Percentiles rank a stretch among this genome's conserved stretches.
Evolutionary conservation across 108 stramenopile species (phyloP).

Genomic region (Mediolabrus comicus): DNA sequence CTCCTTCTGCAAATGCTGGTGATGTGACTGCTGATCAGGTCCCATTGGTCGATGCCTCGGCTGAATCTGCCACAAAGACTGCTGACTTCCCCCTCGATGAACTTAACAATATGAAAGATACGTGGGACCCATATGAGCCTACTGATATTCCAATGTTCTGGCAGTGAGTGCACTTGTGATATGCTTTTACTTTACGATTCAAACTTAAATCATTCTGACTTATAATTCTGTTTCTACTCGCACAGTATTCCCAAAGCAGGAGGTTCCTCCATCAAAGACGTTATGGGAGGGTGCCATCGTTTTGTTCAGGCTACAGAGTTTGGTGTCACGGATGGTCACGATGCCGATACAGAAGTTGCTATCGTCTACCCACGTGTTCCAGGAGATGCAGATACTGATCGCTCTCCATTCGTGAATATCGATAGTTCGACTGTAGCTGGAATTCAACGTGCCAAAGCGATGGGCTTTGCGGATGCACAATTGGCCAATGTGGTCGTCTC

Average conservation of each 20-base stretch:
- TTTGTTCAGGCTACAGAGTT: conserved; percentile 57
- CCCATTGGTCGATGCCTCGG: conserved; percentile 3
- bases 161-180: conserved; percentile 25
- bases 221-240: not conserved
- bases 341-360: conserved; percentile 48
- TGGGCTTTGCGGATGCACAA: conserved; percentile 62
- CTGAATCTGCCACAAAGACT: not conserved
- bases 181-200: not conserved
- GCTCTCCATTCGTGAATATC: conserved; percentile 59
- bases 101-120: conserved; percentile 46
- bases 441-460: conserved; percentile 46
- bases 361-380: conserved; percentile 53
- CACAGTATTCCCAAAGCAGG: conserved; percentile 60
- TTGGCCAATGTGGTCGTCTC: conserved; percentile 59
- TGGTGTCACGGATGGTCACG: conserved; percentile 61
- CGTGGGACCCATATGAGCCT: conserved; percentile 49
- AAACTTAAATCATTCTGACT: not conserved
- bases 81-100: conserved; percentile 5
- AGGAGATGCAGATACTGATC: conserved; percentile 44
- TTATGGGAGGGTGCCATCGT: conserved; percentile 55
- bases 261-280: conserved; percentile 53
- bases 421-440: conserved; percentile 61
- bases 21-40: not conserved
- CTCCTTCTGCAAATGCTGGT: conserved; percentile 3
- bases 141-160: conserved; percentile 54